Conservation (phyloP, 306 rosid genomes). For the Herpetospermum pedunculosum region DNA sequence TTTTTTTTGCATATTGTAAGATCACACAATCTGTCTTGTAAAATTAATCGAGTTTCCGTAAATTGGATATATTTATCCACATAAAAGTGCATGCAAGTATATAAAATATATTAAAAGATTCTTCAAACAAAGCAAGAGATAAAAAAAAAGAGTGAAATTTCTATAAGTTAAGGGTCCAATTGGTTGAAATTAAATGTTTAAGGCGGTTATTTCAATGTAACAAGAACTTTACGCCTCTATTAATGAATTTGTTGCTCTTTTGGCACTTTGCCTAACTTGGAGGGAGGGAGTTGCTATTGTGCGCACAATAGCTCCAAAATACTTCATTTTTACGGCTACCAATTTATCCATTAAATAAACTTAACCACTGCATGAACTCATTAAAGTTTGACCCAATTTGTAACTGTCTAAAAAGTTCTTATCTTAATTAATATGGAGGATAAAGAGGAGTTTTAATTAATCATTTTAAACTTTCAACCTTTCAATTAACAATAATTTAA, state of each 20-base stretch:
- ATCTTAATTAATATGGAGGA: neutral
- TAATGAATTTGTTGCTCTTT: neutral
- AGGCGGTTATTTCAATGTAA: neutral
- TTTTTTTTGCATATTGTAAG: no score
- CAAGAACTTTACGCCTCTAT: neutral
- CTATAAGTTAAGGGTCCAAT: no score
- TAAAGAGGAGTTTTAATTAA: neutral
- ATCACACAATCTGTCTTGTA: no score
- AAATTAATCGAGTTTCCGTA: no score
- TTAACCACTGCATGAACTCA: neutral
- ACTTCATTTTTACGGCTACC: neutral
- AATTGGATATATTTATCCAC: no score
- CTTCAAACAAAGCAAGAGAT: no score
- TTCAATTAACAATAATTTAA: neutral
- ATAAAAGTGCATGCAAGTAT: no score
- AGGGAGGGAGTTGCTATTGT: neutral
- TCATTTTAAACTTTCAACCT: neutral
- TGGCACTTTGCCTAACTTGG: neutral
- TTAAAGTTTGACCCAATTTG: neutral
- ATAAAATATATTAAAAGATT: no score
- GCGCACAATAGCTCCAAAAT: neutral
- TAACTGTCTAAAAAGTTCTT: neutral
- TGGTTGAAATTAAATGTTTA: no score
- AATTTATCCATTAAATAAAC: neutral
- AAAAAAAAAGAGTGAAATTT: no score